A percentile compares a stretch with the other conserved stretches of the same genome.
Conservation (phyloP, 352 stramenopile genomes). For the Phytophthora hybrid region DNA sequence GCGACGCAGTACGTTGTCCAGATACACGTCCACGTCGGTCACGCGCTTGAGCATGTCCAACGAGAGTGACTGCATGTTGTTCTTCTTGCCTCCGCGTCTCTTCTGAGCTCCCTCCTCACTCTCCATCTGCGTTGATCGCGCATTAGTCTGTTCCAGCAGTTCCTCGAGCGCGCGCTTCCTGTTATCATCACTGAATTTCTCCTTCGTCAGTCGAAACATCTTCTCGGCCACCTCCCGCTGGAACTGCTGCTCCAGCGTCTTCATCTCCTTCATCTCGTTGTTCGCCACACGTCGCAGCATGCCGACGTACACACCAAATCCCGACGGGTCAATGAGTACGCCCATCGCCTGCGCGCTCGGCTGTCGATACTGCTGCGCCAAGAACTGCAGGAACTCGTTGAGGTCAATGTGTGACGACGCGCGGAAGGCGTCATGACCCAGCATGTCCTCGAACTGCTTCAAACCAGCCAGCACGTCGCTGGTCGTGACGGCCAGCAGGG, state of each 20-base stretch:
- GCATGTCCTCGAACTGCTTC: conserved; percentile 69
- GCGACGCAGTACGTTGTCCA: conserved; percentile 81
- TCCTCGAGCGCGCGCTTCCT: conserved; percentile 76
- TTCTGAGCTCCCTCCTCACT: conserved; percentile 23
- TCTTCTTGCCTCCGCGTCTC: conserved; percentile 29
- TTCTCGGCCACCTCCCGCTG: conserved; percentile 78
- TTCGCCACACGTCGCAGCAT: conserved; percentile 79
- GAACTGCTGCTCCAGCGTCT: conserved; percentile 83
- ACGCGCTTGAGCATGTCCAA: conserved; percentile 85
- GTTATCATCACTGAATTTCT: conserved; percentile 88
- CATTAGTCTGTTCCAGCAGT: conserved; percentile 52
- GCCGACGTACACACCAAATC: conserved; percentile 81
- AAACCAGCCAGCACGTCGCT: conserved; percentile 73
- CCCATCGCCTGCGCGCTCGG: conserved; percentile 71
- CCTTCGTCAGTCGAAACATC: conserved; percentile 86
- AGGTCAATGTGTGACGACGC: conserved; percentile 65
- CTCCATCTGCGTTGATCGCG: conserved; percentile 18
- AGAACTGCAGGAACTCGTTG: conserved; percentile 74
- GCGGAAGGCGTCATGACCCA: conserved; percentile 75
- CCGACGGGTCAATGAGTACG: conserved; percentile 64
- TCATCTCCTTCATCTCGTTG: conserved; percentile 85
- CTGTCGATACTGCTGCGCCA: conserved; percentile 75
- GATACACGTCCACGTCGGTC: conserved; percentile 83
- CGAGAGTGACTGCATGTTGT: conserved; percentile 67
- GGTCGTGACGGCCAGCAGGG: conserved; percentile 68